A percentile compares a stretch with the other conserved stretches of the same genome.
phyloP scores from a whole-genome alignment of 108 stramenopile genomes.

The Conticribra guillardii region DNA sequence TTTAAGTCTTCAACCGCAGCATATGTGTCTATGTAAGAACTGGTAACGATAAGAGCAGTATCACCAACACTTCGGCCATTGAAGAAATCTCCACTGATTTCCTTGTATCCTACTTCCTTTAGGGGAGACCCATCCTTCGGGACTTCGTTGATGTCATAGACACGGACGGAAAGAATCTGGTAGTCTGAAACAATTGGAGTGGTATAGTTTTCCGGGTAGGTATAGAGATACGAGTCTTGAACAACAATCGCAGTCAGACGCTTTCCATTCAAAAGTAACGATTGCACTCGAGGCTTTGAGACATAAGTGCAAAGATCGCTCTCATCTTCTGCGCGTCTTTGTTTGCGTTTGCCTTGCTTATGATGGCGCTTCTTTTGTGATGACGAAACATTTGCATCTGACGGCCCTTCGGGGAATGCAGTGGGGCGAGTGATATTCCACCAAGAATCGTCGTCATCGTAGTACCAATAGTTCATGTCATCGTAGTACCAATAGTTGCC shows the following conservation, averaged over 20 bases:
- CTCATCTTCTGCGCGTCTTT: not conserved
- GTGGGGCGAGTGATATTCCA: not conserved
- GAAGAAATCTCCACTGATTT: constrained; percentile 9
- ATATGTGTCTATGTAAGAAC: constrained; percentile 1
- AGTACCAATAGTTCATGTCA: not conserved
- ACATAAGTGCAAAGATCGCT: not conserved
- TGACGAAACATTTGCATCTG: too few relatives aligned
- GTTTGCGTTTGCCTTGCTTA: not conserved
- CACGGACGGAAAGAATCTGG: not conserved
- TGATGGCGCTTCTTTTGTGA: not conserved
- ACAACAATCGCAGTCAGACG: not conserved
- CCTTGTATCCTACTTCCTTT: constrained; percentile 7
- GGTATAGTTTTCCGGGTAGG: not conserved
- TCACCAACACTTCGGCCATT: constrained; percentile 5
- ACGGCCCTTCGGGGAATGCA: too few relatives aligned
- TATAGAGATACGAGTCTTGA: not conserved
- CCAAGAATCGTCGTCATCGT: not conserved
- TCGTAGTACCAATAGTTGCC: not conserved
- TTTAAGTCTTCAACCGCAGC: not conserved
- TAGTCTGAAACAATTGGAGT: not conserved
- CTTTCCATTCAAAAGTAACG: constrained; percentile 1
- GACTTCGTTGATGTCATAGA: constrained; percentile 5
- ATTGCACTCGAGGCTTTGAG: not conserved
- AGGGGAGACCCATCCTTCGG: constrained; percentile 9
- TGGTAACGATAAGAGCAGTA: not conserved